Conservation (phyloP, 2,329 filamentous ascomycete species). For the Cladorrhinum sp. region DNA sequence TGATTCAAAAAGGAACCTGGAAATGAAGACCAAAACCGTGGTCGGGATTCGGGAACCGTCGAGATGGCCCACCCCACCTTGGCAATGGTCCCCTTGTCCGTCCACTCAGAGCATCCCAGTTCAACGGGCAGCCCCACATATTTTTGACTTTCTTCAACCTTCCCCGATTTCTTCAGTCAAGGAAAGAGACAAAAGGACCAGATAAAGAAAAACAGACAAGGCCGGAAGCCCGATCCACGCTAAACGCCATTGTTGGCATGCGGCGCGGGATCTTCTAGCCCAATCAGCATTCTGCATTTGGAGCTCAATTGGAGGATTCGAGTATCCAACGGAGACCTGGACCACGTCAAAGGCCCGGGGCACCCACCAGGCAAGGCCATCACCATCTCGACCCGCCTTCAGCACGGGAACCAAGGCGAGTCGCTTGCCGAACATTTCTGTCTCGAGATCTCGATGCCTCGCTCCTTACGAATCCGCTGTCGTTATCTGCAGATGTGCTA, state of each 20-base stretch:
- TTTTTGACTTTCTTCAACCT: too few species aligned
- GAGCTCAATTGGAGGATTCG: neutral
- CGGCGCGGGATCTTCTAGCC: neutral
- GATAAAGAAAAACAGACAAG: neutral
- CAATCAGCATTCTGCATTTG: neutral
- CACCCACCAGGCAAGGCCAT: neutral
- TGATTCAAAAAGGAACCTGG: slow-evolving; percentile 9
- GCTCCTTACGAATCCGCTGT: neutral
- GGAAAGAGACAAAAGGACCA: neutral
- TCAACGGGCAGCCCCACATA: too few species aligned
- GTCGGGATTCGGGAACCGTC: neutral
- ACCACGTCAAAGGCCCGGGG: neutral
- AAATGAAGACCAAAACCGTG: neutral
- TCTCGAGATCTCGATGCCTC: neutral
- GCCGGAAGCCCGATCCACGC: neutral
- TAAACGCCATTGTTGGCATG: neutral
- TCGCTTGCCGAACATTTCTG: neutral
- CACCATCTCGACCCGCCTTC: too few species aligned
- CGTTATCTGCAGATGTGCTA: neutral
- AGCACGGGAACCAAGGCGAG: neutral
- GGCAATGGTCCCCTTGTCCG: too few species aligned
- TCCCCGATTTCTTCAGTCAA: too few species aligned
- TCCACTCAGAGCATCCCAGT: too few species aligned
- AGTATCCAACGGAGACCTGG: neutral
- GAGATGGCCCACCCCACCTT: slow-evolving; percentile 4